A percentile compares a stretch with the other conserved stretches of the same genome.
Evolutionary conservation across 352 stramenopile species (phyloP).

Genomic region (Phytophthora hibernalis): DNA sequence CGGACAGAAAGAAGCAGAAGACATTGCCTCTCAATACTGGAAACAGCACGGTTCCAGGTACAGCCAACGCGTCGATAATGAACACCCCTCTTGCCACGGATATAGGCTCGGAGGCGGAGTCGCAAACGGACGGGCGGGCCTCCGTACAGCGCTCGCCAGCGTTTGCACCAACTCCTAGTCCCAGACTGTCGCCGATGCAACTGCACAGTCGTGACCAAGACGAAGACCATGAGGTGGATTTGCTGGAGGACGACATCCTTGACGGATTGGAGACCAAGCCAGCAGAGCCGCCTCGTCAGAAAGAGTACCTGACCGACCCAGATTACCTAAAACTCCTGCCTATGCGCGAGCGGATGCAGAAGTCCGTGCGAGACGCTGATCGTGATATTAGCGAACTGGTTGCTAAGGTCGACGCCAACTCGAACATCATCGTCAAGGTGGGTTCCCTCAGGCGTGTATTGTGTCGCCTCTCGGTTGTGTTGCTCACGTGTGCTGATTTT

Average conservation of each 20-base stretch:
- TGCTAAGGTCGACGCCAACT: constrained; percentile 74
- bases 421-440: constrained; percentile 88
- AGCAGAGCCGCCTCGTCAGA: constrained; percentile 33
- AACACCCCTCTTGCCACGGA: constrained; percentile 80
- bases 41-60: constrained; percentile 35
- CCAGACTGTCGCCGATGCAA: constrained; percentile 52
- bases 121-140: constrained; percentile 55
- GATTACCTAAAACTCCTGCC: constrained; percentile 71
- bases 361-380: constrained; percentile 72
- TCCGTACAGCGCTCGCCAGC: constrained; percentile 72
- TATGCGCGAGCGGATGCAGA: constrained; percentile 69
- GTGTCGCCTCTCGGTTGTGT: neutral
- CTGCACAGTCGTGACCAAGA: constrained; percentile 39
- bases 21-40: constrained; percentile 25
- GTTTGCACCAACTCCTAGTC: constrained; percentile 66
- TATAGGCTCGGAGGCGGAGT: constrained; percentile 71
- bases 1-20: constrained; percentile 53
- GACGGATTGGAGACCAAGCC: constrained; percentile 76
- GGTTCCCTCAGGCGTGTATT: constrained; percentile 1
- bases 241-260: constrained; percentile 82
- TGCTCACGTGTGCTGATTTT: constrained; percentile 5
- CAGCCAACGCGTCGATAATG: constrained; percentile 53
- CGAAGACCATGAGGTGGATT: constrained; percentile 80
- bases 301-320: constrained; percentile 66
- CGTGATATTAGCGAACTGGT: constrained; percentile 70